Percentiles rank a stretch among this genome's conserved stretches.
These are phyloP conservation scores for Dendrostoma leiphaemia DNA, from an alignment of 2,329 filamentous ascomycete species.

Conservation along the genomic window DNA sequence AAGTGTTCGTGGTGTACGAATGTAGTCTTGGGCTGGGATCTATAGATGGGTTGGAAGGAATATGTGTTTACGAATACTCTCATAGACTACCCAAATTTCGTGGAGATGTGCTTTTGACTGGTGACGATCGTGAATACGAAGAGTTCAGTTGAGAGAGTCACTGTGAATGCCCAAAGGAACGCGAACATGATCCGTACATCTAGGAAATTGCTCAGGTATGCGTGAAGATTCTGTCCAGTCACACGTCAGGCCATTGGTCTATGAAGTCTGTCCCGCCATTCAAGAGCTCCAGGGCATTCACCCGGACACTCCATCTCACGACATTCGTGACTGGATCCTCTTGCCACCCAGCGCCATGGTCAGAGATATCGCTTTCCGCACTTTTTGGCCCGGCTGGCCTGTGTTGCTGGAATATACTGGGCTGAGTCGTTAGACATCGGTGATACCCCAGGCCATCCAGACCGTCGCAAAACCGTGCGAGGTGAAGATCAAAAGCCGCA, in stretches of 20 bases:
- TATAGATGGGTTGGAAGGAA: too few species aligned
- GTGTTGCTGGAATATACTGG: conserved; percentile 46
- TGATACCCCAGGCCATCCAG: conserved; percentile 30
- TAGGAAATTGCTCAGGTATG: too few species aligned
- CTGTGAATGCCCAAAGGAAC: too few species aligned
- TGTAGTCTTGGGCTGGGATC: too few species aligned
- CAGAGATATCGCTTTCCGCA: conserved; percentile 35
- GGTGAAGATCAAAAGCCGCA: conserved; percentile 37
- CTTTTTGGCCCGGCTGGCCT: conserved; percentile 34
- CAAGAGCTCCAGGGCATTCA: conserved; percentile 39
- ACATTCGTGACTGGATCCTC: conserved; percentile 31
- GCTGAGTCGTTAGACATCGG: conserved; percentile 39
- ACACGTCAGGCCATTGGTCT: conserved; percentile 28
- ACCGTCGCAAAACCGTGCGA: conserved; percentile 41
- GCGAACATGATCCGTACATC: too few species aligned
- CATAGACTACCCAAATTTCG: too few species aligned
- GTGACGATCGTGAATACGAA: too few species aligned
- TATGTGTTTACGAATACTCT: too few species aligned
- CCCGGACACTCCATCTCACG: conserved; percentile 37
- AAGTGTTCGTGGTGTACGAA: too few species aligned
- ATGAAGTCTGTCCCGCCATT: conserved; percentile 29
- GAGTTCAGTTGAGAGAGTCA: too few species aligned
- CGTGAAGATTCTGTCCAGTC: too few species aligned
- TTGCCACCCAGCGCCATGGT: conserved; percentile 30
- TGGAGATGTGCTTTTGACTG: too few species aligned